Base-by-base conservation (phyloP, 139 green algal genomes). In the Coelastrella sp. region DNA sequence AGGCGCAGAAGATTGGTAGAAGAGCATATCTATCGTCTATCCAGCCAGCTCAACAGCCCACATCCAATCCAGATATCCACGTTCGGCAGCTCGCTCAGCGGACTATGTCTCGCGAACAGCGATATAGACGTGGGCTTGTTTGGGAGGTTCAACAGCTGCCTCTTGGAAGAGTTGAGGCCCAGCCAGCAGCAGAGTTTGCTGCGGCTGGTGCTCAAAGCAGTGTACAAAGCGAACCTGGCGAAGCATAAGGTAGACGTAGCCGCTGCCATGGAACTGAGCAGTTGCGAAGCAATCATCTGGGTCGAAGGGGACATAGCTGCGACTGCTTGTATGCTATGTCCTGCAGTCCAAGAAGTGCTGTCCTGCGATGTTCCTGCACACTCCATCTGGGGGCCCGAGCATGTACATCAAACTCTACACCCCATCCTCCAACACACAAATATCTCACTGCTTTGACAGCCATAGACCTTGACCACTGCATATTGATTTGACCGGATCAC, bases 51-150 rank as follows among this genome's bases (percentile, higher is more conserved):
- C 7, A 56, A 80, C 54, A 20, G 17, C 19, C 68, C 47, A 10
- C 83, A 88, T 57, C 19, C 58, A 4, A 77, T 87, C 6, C 32
- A 19, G 5, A 80, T 88, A n/a, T 68, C 83, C 5, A 58, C 83
- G 0, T 88, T 88, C 23, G 83, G 83, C 54, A 71, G 47, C 7
- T 80, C 68, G 22, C 68, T 80, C 3, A 88, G 83, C 19, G 83
- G 83, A 7, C 68, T 88, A 5, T 88, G 83, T 57, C 80, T 86
- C 14, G 61, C 61, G 32, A 66, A 61, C 83, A 88, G 83, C 17
- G 83, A 88, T 68, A 57, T 88, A 13, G 83, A 88, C 68, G 54
- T 88, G 17, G 83, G 83, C 7, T 6, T 88, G 54, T 88, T 88
- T 88, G 83, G 83, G 22, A 57, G 74, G 3, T 14, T 80, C 7